phyloP scores from a whole-genome alignment of 768 basidiomycete species.

The Leccinum variicolor region DNA sequence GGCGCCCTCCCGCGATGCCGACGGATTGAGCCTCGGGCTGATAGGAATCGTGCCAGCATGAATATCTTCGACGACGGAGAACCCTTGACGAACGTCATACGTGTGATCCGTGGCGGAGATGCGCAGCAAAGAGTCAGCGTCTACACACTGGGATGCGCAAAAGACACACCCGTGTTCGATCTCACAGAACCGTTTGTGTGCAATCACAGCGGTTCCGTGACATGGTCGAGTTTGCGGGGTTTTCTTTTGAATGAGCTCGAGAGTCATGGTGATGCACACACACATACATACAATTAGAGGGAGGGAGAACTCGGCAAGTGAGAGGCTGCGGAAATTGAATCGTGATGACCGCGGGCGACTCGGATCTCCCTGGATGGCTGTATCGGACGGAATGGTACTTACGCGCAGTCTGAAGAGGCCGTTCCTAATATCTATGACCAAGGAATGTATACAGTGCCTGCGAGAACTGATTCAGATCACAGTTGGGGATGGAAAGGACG shows the following conservation, averaged over 20 bases:
- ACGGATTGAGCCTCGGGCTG: conserved; percentile 70
- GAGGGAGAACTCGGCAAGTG: not conserved
- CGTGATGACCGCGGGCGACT: not conserved
- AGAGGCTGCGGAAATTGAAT: not conserved
- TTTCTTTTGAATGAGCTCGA: not conserved
- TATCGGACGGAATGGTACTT: not conserved
- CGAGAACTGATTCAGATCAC: not conserved
- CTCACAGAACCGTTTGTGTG: not conserved
- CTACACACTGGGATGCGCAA: not conserved
- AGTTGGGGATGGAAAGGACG: not conserved
- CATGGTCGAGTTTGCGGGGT: not conserved
- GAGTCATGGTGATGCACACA: not conserved
- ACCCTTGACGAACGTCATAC: not conserved
- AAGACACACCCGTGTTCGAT: not conserved
- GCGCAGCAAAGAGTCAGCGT: not conserved
- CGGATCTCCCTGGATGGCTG: not conserved
- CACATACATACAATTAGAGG: not conserved
- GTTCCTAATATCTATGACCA: not conserved
- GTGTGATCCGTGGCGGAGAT: not conserved
- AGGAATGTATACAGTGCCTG: conserved; percentile 85
- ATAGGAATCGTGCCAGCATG: conserved; percentile 33
- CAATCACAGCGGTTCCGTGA: not conserved
- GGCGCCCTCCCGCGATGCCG: conserved; percentile 94
- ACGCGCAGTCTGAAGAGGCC: not conserved
- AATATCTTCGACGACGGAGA: not conserved